phyloP scores from a whole-genome alignment of 768 basidiomycete species.

The Pluteus cervinus region DNA sequence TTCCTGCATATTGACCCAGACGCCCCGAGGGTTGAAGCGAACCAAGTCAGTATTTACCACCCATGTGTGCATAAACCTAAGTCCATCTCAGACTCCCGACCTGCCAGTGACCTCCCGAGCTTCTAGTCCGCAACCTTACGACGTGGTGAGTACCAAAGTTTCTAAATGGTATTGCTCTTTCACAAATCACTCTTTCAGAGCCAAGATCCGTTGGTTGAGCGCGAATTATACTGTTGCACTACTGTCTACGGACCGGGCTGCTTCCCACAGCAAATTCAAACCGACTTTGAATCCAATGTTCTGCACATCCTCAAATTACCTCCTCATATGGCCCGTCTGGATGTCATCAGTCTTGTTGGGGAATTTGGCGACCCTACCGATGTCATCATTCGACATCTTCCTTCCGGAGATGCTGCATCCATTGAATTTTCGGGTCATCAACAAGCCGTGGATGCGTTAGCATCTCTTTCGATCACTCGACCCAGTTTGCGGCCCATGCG shows the following conservation, averaged over 20 bases:
- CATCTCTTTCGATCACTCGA: too few species aligned
- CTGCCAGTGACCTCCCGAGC: too few species aligned
- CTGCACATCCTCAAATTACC: conserved; percentile 1
- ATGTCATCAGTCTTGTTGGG: too few species aligned
- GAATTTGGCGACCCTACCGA: conserved; percentile 14
- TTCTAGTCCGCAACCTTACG: too few species aligned
- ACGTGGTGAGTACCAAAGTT: too few species aligned
- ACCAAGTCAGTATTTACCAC: too few species aligned
- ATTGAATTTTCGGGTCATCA: conserved; percentile 1
- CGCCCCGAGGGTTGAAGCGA: conserved; percentile 1
- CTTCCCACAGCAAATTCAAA: conserved; percentile 21
- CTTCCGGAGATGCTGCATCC: background rate
- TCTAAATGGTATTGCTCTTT: too few species aligned
- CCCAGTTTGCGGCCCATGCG: too few species aligned
- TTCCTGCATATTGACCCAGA: conserved; percentile 22
- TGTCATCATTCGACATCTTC: conserved; percentile 3
- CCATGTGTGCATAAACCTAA: too few species aligned
- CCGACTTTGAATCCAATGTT: conserved; percentile 28
- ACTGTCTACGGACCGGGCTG: conserved; percentile 28
- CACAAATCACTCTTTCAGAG: too few species aligned
- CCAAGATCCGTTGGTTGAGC: conserved; percentile 15
- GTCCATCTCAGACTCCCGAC: too few species aligned
- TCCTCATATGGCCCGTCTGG: conserved; percentile 4
- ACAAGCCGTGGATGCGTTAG: conserved; percentile 1
- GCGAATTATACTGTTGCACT: conserved; percentile 17